Conservation (phyloP, 2,329 filamentous ascomycete genomes). For the Pestalotiopsis sp. region DNA sequence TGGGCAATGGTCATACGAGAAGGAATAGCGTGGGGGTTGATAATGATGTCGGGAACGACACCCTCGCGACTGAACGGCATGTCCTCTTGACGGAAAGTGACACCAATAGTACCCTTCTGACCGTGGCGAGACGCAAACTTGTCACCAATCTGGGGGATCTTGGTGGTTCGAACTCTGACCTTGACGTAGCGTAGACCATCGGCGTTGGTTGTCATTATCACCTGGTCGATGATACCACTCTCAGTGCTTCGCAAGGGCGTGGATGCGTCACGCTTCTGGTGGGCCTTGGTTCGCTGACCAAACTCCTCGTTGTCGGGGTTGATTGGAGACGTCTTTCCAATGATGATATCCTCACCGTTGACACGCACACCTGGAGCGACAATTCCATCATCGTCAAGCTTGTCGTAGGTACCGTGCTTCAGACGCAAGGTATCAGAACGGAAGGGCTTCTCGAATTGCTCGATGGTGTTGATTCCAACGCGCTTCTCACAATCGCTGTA, state of each 20-base stretch:
- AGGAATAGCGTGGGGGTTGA: slow-evolving; percentile 99
- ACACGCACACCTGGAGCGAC: slow-evolving; percentile 93
- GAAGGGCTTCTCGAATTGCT: slow-evolving; percentile 94
- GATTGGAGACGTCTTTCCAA: slow-evolving; percentile 96
- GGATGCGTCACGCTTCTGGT: slow-evolving; percentile 93
- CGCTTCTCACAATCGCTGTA: slow-evolving; percentile 98
- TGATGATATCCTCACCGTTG: slow-evolving; percentile 97
- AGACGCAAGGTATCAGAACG: slow-evolving; percentile 85
- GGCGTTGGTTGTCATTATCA: slow-evolving; percentile 90
- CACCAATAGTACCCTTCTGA: slow-evolving; percentile 98
- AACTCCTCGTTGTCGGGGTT: slow-evolving; percentile 91
- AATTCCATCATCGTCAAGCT: slow-evolving; percentile 95
- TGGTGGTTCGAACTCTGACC: slow-evolving; percentile 94
- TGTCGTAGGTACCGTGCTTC: slow-evolving; percentile 96
- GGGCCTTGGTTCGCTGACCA: slow-evolving; percentile 85
- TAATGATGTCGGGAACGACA: slow-evolving; percentile 92
- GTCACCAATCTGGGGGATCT: slow-evolving; percentile 97
- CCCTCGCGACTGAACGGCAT: slow-evolving; percentile 97
- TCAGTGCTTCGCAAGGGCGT: slow-evolving; percentile 94
- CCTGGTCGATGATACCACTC: slow-evolving; percentile 93
- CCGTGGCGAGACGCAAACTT: slow-evolving; percentile 99
- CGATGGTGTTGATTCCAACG: slow-evolving; percentile 89
- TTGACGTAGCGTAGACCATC: slow-evolving; percentile 97
- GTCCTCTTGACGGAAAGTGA: slow-evolving; percentile 95
- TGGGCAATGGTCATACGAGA: slow-evolving; percentile 99